Base-by-base conservation (phyloP, 139 green algal genomes). In the Coelastrella sp. region DNA sequence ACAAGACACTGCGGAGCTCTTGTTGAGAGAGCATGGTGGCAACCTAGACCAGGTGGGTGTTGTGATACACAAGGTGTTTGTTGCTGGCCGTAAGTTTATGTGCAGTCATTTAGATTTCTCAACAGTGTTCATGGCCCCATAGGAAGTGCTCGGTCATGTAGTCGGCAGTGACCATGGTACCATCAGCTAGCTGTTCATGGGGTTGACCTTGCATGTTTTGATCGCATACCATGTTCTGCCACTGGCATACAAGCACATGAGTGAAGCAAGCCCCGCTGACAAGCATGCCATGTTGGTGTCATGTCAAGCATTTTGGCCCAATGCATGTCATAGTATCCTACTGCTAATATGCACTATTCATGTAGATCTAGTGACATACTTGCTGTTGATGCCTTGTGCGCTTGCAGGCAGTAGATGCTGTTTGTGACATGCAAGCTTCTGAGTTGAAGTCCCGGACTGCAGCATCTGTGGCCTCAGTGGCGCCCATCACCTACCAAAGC, bases 21-120 rank as follows among this genome's bases (percentile, higher is more conserved):
- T 91, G 87, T 71, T 91, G 76, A 7, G 68, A 66, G 61, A 91
- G 65, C 78, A 91, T 59, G 23, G 54, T 57, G 87, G 87, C 77
- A 78, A 61, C 77, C 16, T 71, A 8, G 19, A 86, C 13, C 6
- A 76, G 76, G 87, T 90, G 73, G 17, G 83, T 61, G 7, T 5
- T 32, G 3, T 61, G 20, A 20, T 14, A 71, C 3, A 3, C 16
- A 3, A 71, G 11, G 11, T 20, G 13, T 7, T 71, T 71, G 64
- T 71, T 14, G 16, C 32, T 47, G 32, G 32, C 32, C 32, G 32
- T 47, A 47, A 47, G 32, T 71, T 14, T 14, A 71, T 71, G 64
- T 71, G 64, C 64, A 14, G 32, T 47, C 32, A 47, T 47, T 47
- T 47, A 47, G 32, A 47, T 47, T 47, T 47, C 32, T 47, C 32